Conservation (phyloP, 345 rosid species). For the Adansonia digitata region DNA sequence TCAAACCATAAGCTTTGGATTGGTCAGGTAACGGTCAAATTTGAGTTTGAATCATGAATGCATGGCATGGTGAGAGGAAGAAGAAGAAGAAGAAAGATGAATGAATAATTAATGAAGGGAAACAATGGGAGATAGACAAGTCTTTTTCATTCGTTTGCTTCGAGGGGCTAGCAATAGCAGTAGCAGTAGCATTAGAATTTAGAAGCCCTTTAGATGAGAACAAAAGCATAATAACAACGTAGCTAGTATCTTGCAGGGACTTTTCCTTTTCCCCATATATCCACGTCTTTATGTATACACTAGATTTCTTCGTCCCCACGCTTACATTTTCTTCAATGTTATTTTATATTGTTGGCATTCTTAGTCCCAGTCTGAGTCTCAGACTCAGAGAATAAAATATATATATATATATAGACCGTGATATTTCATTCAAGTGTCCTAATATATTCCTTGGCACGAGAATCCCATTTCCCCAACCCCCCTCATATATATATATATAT, state of each 20-base stretch:
- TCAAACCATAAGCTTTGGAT: slow-evolving; percentile 5
- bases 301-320: slow-evolving; percentile 18
- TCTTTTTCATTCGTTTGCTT: neutral
- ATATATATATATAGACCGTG: neutral
- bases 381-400: no score
- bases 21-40: slow-evolving; percentile 6
- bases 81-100: no score
- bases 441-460: neutral
- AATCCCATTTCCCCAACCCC: neutral
- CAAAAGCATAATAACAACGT: slow-evolving; percentile 22
- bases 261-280: slow-evolving; percentile 23
- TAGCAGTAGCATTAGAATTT: neutral
- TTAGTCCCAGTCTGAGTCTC: no score
- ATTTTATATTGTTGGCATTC: no score
- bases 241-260: neutral
- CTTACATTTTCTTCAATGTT: slow-evolving; percentile 15
- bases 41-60: slow-evolving; percentile 1
- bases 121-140: neutral
- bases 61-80: neutral
- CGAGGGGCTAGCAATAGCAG: neutral
- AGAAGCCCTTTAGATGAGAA: slow-evolving; percentile 4
- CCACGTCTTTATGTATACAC: slow-evolving; percentile 4
- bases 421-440: neutral
- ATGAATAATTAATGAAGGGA: neutral
- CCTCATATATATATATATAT: neutral